Evolutionary conservation across 495 filamentous ascomycete species (phyloP), one percentile per base, ranked within the genome.

Genomic region (Aspergillus nidulans): DNA sequence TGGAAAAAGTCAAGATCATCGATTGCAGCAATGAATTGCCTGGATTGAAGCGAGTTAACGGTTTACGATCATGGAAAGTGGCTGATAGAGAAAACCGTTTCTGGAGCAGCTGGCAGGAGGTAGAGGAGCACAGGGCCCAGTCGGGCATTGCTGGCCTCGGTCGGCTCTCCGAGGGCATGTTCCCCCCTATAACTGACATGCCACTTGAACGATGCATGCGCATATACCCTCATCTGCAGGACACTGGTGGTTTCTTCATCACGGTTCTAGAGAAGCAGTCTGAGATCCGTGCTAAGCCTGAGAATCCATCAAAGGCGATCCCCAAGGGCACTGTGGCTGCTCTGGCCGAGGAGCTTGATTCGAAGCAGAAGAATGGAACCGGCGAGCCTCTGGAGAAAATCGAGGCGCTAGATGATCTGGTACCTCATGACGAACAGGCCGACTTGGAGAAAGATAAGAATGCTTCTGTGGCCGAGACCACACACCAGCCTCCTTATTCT

Each of bases 201-300:
- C 89, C 90, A 5, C 79, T 97, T 0, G 88, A 97, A 57, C 82
- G 86, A 38, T 95, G 91, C 70, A 90, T 97, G 80, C 81, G 94
- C 54, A 80, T 99, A 13, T 99, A 99, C 65, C 87, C 91, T 23
- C 92, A 99, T 68, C 77, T 89, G 57, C 95, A 97, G 70, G 90
- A 99, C 63, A 97, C 94, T 39, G 94, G 94, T 52, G 91, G 85
- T 21, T 99, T 99, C 78, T 99, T 97, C 74, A 96, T 99, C 64
- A 83, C 91, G 0, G 90, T 97, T 3, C 75, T 99, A 21, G 88
- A 96, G 72, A 99, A 99, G 79, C 82, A 81, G 59, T 77, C 78
- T 7, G 95, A 97, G 62, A 96, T 97, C 68, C 86, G 81, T 58
- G 85, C 90, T 2, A 89, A 86, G 71, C 85, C 89, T 46, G 89